Base-by-base conservation (phyloP, 139 green algal genomes). In the Coelastrella sp. region DNA sequence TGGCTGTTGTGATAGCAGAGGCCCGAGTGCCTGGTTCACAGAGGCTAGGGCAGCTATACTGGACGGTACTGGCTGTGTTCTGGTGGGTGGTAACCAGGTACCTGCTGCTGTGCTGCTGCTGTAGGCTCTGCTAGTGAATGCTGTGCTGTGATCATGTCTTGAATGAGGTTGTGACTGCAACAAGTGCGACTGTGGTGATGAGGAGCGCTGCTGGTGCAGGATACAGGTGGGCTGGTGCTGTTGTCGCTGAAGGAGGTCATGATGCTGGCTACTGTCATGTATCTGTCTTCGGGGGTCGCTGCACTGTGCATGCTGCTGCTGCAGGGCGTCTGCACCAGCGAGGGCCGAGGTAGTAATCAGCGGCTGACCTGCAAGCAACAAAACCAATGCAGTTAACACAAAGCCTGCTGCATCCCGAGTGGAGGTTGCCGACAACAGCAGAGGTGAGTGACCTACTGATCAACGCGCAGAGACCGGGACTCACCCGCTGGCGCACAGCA, bases 91-190 rank as follows among this genome's bases (percentile, higher is more conserved):
- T 19, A 19, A 11, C 5, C 57, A 71, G 78, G 17, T 84, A 10
- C n/a, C 22, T 65, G 80, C 80, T 22, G 60, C 7, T 88, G 84
- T 71, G 4, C 59, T 80, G 73, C 73, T 83, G 86, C 86, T 90
- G 74, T 17, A 23, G 3, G n/a, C 74, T 22, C 84, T 66, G 19
- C 68, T 80, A 56, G 47, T 79, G 32, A 23, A 54, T 82, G 84
- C 74, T 58, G 74, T 47, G 32, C 32, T 47, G 32, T 47, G 32
- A 47, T 47, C 32, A 47, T 47, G 32, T 47, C 32, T 47, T 47
- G 32, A 47, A 47, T 47, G 32, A 47, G 32, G 32, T 47, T 17
- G 19, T 80, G 74, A 77, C 14, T 77, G 71, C 7, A 23, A 19
- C 71, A 77, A 16, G 5, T 77, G 71, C 71, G 17, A 19, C 5